Evolutionary conservation across 2,329 filamentous ascomycete species (phyloP).

Genomic region (Aspergillus felis): DNA sequence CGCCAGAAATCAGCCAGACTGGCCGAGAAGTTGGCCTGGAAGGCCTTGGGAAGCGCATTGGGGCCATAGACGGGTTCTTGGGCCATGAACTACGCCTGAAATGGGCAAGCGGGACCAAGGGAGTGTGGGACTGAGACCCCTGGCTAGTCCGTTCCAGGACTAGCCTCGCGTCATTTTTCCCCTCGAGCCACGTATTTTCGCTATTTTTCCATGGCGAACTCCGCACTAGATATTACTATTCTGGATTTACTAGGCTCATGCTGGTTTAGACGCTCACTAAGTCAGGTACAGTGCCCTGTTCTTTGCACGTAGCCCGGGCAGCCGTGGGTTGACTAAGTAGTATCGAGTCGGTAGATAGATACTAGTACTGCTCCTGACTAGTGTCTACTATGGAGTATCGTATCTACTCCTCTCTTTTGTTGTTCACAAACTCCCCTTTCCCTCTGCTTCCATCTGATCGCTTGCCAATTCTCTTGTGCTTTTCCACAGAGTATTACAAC

Average conservation of each 20-base stretch:
- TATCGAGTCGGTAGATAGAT: too few relatives aligned
- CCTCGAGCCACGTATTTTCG: slow-evolving; percentile 8
- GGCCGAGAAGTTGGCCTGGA: not conserved
- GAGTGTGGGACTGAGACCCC: slow-evolving; percentile 2
- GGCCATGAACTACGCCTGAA: not conserved
- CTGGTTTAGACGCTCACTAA: not conserved
- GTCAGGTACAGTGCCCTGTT: not conserved
- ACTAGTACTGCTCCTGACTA: not conserved
- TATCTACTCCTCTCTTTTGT: slow-evolving; percentile 3
- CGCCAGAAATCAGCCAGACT: not conserved
- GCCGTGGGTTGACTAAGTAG: too few relatives aligned
- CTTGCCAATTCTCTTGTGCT: not conserved
- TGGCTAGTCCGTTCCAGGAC: slow-evolving; percentile 9
- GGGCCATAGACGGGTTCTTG: not conserved
- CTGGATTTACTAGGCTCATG: not conserved
- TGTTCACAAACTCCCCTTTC: slow-evolving; percentile 1
- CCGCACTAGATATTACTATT: not conserved
- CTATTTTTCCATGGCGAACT: not conserved
- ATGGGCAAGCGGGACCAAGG: not conserved
- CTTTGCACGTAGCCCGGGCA: not conserved
- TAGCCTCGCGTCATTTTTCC: not conserved
- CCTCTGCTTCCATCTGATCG: slow-evolving; percentile 2
- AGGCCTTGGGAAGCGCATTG: not conserved
- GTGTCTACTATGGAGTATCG: not conserved
- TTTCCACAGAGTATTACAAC: not conserved